Evolutionary conservation across 495 filamentous ascomycete species (phyloP).

Genomic region (Wilcoxina mikolae): DNA sequence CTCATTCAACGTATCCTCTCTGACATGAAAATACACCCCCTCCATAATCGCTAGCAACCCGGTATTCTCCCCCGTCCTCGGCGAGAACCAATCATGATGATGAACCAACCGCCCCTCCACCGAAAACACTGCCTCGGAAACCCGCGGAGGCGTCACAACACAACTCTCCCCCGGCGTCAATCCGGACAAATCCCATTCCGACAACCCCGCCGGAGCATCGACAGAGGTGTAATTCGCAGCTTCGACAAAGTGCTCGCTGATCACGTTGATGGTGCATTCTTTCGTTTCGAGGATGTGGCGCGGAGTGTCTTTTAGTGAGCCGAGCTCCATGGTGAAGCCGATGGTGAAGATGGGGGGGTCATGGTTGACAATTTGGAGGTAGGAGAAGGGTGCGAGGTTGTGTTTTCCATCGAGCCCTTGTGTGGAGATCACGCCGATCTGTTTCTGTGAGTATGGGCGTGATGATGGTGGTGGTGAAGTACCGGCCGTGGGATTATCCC

Average conservation of each 20-base stretch:
- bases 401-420: constrained; percentile 33
- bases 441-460: neutral
- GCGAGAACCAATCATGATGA: constrained; percentile 33
- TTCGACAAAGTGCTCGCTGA: constrained; percentile 70
- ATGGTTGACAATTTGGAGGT: constrained; percentile 68
- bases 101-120: constrained; percentile 64
- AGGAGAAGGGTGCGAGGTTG: constrained; percentile 81
- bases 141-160: constrained; percentile 53
- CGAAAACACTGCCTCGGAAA: constrained; percentile 65
- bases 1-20: constrained; percentile 77
- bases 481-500: constrained; percentile 67
- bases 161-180: constrained; percentile 55
- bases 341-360: constrained; percentile 84
- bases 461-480: neutral
- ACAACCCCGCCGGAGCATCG: constrained; percentile 62
- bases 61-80: constrained; percentile 63
- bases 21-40: constrained; percentile 73
- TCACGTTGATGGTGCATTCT: constrained; percentile 78
- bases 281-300: constrained; percentile 52
- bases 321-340: constrained; percentile 47
- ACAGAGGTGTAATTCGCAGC: constrained; percentile 72
- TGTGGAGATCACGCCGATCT: constrained; percentile 42
- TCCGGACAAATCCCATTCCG: constrained; percentile 69
- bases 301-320: constrained; percentile 56
- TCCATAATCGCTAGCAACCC: constrained; percentile 65